These are phyloP conservation scores for Phtheirospermum japonicum DNA, from an alignment of 257 asterid genomes.

Conservation along the genomic window DNA sequence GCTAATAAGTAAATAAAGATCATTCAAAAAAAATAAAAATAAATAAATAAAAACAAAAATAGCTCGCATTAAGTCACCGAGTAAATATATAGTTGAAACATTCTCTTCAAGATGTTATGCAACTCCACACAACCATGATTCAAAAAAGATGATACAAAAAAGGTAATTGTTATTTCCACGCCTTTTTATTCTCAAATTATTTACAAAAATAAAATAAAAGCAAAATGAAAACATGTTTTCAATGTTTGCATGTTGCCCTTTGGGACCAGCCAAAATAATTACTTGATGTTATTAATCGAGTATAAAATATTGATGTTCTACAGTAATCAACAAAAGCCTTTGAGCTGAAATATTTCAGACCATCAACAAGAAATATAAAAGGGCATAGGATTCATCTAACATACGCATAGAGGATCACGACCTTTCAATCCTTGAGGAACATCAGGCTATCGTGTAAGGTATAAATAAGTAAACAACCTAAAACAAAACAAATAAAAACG, in stretches of 20 bases:
- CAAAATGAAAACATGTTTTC: not conserved
- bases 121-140: too few species aligned
- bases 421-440: not conserved
- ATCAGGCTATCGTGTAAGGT: not conserved
- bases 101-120: too few species aligned
- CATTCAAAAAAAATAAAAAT: too few species aligned
- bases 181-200: too few species aligned
- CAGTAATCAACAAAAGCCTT: not conserved
- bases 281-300: not conserved
- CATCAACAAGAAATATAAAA: not conserved
- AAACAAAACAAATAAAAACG: slow-evolving; percentile 54
- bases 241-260: not conserved
- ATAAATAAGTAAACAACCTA: slow-evolving; percentile 36
- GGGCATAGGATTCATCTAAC: not conserved
- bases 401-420: not conserved
- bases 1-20: not conserved
- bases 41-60: too few species aligned
- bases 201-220: too few species aligned
- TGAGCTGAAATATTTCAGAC: not conserved
- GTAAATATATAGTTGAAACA: too few species aligned
- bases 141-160: too few species aligned
- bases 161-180: too few species aligned
- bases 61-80: too few species aligned
- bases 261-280: not conserved
- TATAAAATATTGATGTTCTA: not conserved